Conservation (phyloP, 495 filamentous ascomycete species). For the Talaromyces stipitatus region DNA sequence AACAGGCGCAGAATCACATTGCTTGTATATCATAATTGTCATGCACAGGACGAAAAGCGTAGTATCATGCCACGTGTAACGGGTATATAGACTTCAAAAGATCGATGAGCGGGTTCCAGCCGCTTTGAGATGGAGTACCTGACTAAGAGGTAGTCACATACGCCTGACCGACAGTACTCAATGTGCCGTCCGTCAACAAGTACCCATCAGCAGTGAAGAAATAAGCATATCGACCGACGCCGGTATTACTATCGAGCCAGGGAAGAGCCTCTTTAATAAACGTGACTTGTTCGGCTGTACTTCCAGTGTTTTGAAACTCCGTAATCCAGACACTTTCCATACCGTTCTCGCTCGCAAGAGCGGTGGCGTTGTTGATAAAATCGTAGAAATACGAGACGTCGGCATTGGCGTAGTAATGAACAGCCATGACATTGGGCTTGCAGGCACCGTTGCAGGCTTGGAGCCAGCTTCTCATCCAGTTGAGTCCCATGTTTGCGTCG, state of each 20-base stretch:
- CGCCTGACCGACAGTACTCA: slow-evolving; percentile 19
- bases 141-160: slow-evolving; percentile 13
- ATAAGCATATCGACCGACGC: slow-evolving; percentile 70
- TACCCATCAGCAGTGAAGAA: slow-evolving; percentile 40
- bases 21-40: background rate
- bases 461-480: slow-evolving; percentile 57
- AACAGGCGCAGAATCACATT: background rate
- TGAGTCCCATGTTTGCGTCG: slow-evolving; percentile 41
- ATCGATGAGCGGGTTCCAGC: background rate
- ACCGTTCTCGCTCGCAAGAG: slow-evolving; percentile 30
- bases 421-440: slow-evolving; percentile 54
- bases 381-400: slow-evolving; percentile 45
- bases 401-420: slow-evolving; percentile 61
- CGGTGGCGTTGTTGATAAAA: slow-evolving; percentile 47
- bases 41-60: too few relatives aligned
- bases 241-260: slow-evolving; percentile 56
- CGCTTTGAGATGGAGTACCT: background rate
- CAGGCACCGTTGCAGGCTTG: slow-evolving; percentile 47
- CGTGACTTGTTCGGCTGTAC: slow-evolving; percentile 29
- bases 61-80: too few relatives aligned
- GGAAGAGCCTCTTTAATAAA: slow-evolving; percentile 53
- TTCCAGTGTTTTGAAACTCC: slow-evolving; percentile 57
- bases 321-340: slow-evolving; percentile 68
- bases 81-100: background rate
- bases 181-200: slow-evolving; percentile 16